Conservation (phyloP, 129 eudicot species). For the Pulicaria dysenterica region DNA sequence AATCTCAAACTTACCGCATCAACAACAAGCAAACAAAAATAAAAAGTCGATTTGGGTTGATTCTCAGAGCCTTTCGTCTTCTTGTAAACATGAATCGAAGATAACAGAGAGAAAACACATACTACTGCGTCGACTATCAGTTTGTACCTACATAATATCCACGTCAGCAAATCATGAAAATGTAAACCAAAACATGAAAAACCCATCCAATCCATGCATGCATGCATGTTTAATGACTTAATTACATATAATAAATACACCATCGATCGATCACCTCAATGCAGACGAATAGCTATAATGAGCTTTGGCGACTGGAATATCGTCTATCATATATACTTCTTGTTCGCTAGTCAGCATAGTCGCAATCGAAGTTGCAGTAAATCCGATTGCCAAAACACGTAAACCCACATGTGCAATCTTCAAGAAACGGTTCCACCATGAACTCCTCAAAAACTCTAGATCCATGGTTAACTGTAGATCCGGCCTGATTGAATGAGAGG, state of each 20-base stretch:
- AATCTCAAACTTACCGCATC: constrained; percentile 28
- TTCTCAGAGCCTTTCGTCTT: constrained; percentile 14
- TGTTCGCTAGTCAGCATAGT: constrained; percentile 31
- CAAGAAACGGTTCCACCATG: constrained; percentile 12
- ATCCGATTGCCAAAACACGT: constrained; percentile 34
- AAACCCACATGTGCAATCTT: constrained; percentile 27
- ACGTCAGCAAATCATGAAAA: background rate
- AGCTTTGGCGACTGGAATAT: constrained; percentile 33
- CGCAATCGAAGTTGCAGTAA: constrained; percentile 24
- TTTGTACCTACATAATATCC: constrained; percentile 29
- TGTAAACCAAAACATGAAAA: constrained; percentile 9
- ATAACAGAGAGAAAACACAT: constrained; percentile 22
- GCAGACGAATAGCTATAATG: constrained; percentile 33
- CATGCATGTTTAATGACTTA: background rate
- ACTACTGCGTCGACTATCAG: constrained; percentile 19
- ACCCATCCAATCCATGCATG: background rate
- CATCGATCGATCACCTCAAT: constrained; percentile 22
- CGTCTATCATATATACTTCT: constrained; percentile 26
- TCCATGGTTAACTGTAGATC: background rate
- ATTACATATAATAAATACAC: background rate
- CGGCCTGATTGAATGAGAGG: background rate
- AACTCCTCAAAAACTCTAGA: background rate
- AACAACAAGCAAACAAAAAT: constrained; percentile 30
- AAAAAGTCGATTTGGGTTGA: constrained; percentile 16
- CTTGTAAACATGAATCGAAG: constrained; percentile 26